Conservation (phyloP, 164 flowering plant species). For the Tinospora cordifolia region DNA sequence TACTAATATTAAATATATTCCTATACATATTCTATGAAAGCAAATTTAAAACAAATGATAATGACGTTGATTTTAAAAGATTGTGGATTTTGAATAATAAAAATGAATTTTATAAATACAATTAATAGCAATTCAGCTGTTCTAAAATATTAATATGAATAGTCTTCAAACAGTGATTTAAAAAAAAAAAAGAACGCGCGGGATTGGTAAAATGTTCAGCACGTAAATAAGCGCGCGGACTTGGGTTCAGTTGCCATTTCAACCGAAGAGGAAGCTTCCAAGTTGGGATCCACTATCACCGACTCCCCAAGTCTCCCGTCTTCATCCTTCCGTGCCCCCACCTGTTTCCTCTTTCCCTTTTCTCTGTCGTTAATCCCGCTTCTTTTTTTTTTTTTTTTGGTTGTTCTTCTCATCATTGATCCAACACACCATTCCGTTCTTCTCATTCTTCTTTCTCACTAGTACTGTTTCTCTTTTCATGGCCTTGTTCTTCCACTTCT, state of each 20-base stretch:
- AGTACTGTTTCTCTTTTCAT: not conserved
- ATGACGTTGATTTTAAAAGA: too few relatives aligned
- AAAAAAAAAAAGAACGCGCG: not conserved
- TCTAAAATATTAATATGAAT: not conserved
- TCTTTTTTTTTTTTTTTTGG: not conserved
- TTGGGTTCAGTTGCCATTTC: not conserved
- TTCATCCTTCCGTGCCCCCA: constrained; percentile 11
- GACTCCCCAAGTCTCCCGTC: not conserved
- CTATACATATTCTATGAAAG: too few relatives aligned
- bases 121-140: too few relatives aligned
- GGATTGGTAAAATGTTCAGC: not conserved
- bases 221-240: not conserved
- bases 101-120: too few relatives aligned
- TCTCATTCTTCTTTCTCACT: not conserved
- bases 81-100: too few relatives aligned
- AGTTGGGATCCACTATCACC: constrained; percentile 9
- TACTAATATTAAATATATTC: too few relatives aligned
- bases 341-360: not conserved
- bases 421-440: not conserved
- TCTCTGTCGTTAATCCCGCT: constrained; percentile 4
- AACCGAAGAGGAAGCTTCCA: not conserved
- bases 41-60: too few relatives aligned
- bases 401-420: constrained; percentile 4
- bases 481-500: too few relatives aligned
- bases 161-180: too few relatives aligned